These are phyloP conservation scores for Arthrobotrys sinensis DNA, from an alignment of 2,329 filamentous ascomycete species.

Conservation along the genomic window DNA sequence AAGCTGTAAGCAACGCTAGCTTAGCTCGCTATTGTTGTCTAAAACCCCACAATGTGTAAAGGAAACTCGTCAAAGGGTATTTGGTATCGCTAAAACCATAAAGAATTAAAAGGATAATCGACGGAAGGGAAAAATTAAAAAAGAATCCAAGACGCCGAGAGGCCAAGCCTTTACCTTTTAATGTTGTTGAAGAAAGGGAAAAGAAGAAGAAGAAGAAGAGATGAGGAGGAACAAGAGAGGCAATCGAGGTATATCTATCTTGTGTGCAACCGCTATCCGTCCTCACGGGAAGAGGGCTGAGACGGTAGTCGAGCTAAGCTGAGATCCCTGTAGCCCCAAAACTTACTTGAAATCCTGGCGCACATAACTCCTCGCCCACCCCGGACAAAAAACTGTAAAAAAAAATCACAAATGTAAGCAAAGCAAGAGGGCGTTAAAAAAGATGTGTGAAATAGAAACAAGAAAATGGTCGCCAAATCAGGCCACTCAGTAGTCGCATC, in stretches of 20 bases:
- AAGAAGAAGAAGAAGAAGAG: constrained; percentile 14
- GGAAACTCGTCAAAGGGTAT: constrained; percentile 52
- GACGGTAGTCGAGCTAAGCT: constrained; percentile 46
- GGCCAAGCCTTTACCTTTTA: constrained; percentile 49
- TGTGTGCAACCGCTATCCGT: constrained; percentile 8
- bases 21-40: background rate
- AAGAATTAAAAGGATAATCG: background rate
- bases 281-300: constrained; percentile 49
- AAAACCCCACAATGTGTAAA: constrained; percentile 12
- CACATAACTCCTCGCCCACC: background rate
- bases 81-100: constrained; percentile 23
- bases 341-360: constrained; percentile 28
- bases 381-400: background rate
- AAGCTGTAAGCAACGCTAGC: background rate
- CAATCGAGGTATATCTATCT: constrained; percentile 36
- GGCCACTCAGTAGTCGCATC: constrained; percentile 39
- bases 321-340: constrained; percentile 46
- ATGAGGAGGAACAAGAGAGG: constrained; percentile 3
- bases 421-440: background rate
- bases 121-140: constrained; percentile 12
- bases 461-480: constrained; percentile 48
- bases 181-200: constrained; percentile 10
- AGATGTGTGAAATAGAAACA: constrained; percentile 6
- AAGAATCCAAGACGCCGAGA: constrained; percentile 40
- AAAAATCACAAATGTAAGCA: background rate